Base-by-base conservation (phyloP, 2,329 filamentous ascomycete species). In the Neofusicoccum cordaticola region DNA sequence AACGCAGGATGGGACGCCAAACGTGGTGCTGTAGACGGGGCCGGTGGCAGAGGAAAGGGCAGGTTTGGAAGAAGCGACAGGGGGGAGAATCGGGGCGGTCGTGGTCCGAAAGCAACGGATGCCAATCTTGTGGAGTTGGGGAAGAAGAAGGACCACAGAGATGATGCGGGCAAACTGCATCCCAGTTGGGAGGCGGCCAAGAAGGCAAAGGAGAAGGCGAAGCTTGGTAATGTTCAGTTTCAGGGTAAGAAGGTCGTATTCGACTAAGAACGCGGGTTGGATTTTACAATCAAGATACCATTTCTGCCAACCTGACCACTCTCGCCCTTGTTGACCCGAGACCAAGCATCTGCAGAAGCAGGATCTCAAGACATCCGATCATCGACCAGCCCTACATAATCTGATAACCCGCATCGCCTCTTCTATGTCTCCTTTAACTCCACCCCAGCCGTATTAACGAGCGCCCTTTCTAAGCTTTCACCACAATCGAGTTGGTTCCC, bases 101-200 rank as follows among this genome's bases (percentile, higher is more conserved):
- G 69, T 5, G 72, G 73, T 6, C 74, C 71, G 62, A 68, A 71
- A 45, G 70, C 60, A 19, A 75, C 71, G 41, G 74, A 73, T 35
- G 74, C 72, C 15, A 78, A 78, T 56, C 68, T 69, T 7, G 68
- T 71, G 41, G 72, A 72, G 15, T 42, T 75, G 58, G 71, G 73
- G 0, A 71, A 69, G 57, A 65, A 63, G 41, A 73, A 69, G 65
- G 69, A 22, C 9, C 62, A 64, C 27, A 72, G 73, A 13, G 81
- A 83, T 67, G 83, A 86, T 65, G 75, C 78, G 47, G 84, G 84
- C 9, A 76, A 83, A 5, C 68, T 89, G 69, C 87, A 89, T 82
- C 87, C 87, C 19, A 87, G 85, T 63, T 89, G 87, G 87, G 83
- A 85, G 73, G 87, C 87, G 6, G 85, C 85, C 35, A 86, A 84